These are phyloP conservation scores for Mycena haematopus DNA, from an alignment of 768 basidiomycete species.

Conservation along the genomic window DNA sequence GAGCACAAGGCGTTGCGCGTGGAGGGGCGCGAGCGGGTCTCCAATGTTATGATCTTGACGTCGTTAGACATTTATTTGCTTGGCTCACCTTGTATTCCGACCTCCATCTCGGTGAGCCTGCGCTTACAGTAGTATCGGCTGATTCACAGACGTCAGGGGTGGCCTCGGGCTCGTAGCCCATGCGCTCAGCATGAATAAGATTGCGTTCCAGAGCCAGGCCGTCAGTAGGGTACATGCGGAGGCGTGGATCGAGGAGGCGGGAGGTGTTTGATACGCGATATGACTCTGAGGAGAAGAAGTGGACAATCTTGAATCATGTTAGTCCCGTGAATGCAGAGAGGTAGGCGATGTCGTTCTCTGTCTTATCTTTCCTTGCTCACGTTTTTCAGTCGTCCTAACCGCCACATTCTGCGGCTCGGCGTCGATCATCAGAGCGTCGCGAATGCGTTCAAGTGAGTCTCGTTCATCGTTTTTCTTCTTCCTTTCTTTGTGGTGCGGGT, in stretches of 20 bases:
- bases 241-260: slow-evolving; percentile 77
- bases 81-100: too few relatives aligned
- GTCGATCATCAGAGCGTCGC: slow-evolving; percentile 98
- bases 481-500: too few relatives aligned
- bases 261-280: too few relatives aligned
- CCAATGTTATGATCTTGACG: too few relatives aligned
- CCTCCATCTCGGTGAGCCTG: slow-evolving; percentile 68
- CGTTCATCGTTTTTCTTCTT: too few relatives aligned
- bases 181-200: slow-evolving; percentile 76
- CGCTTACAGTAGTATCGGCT: slow-evolving; percentile 92
- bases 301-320: too few relatives aligned
- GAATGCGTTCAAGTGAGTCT: too few relatives aligned
- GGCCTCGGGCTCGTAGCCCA: slow-evolving; percentile 71
- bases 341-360: slow-evolving; percentile 45
- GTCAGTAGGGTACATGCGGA: slow-evolving; percentile 95
- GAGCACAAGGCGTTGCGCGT: too few relatives aligned
- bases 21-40: too few relatives aligned
- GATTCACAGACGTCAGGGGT: slow-evolving; percentile 91
- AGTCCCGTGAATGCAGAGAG: slow-evolving; percentile 84
- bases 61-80: too few relatives aligned
- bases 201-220: slow-evolving; percentile 96
- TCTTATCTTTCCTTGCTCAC: not conserved
- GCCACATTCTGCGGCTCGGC: too few relatives aligned
- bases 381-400: slow-evolving; percentile 71
- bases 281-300: too few relatives aligned